These are phyloP conservation scores for Apiotrichum laibachii DNA, from an alignment of 1,284 basidiomycete species.

Conservation along the genomic window DNA sequence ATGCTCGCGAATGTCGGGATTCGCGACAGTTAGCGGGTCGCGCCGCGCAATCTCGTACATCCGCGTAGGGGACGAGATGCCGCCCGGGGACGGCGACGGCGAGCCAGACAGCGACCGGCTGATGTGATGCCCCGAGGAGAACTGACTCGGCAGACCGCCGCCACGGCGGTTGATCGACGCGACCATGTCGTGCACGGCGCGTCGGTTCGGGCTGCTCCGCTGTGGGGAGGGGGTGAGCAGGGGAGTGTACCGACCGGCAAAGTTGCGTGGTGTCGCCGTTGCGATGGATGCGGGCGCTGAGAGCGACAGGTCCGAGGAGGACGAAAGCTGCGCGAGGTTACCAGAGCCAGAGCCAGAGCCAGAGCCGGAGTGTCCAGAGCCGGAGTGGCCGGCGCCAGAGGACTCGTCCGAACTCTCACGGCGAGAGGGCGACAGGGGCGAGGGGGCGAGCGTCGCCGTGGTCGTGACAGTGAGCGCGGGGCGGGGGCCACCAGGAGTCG, in stretches of 20 bases:
- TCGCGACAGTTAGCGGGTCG: neutral
- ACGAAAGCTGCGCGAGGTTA: neutral
- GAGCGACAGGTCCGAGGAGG: neutral
- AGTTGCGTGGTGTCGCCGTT: neutral
- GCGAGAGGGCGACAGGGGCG: neutral
- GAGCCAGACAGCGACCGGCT: neutral
- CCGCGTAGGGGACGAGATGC: neutral
- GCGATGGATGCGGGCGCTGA: neutral
- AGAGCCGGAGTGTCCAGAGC: neutral
- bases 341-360: too few species aligned
- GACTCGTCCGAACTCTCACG: neutral
- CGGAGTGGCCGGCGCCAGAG: too few species aligned
- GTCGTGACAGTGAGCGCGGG: neutral
- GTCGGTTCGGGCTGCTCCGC: constrained; percentile 15
- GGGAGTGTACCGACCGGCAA: neutral
- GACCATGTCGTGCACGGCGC: constrained; percentile 40
- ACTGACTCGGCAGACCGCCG: constrained; percentile 3
- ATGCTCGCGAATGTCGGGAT: neutral
- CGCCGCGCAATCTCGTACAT: constrained; percentile 3
- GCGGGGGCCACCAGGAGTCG: neutral
- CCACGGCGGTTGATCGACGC: constrained; percentile 35
- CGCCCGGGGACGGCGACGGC: neutral
- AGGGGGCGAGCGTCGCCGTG: neutral
- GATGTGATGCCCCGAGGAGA: neutral
- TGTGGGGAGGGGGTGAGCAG: neutral